Evolutionary conservation across 1,139 yeast genomes (phyloP).

Genomic region (Williopsis jadinii): DNA sequence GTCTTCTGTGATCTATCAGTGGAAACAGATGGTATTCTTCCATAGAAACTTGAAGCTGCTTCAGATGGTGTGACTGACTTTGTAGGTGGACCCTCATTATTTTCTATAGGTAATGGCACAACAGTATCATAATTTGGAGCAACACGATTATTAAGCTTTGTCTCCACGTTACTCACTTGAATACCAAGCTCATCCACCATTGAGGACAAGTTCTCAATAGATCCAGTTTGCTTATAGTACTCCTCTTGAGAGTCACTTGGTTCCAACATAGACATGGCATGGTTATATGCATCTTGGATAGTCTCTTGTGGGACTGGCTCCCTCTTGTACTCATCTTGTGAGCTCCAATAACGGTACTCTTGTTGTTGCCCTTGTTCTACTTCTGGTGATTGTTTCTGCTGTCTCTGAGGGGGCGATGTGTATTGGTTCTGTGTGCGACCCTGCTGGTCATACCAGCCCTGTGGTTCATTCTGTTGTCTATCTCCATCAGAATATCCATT

Average conservation of each 20-base stretch:
- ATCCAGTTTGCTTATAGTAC: slow-evolving; percentile 1
- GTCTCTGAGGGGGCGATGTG: background rate
- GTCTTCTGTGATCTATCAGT: background rate
- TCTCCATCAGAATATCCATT: background rate
- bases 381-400: background rate
- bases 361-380: slow-evolving; percentile 1
- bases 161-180: slow-evolving; percentile 20
- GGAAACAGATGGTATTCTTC: slow-evolving; percentile 11
- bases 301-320: background rate
- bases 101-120: slow-evolving; percentile 7
- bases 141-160: slow-evolving; percentile 10
- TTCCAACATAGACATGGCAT: slow-evolving; percentile 1
- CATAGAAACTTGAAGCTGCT: slow-evolving; percentile 16
- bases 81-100: background rate
- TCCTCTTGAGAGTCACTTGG: background rate
- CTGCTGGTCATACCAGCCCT: background rate
- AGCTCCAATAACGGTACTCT: slow-evolving; percentile 10
- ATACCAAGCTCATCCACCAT: slow-evolving; percentile 30
- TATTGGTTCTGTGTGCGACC: background rate
- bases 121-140: slow-evolving; percentile 5
- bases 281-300: background rate
- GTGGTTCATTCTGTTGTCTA: background rate
- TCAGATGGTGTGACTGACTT: slow-evolving; percentile 5
- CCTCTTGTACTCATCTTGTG: background rate
- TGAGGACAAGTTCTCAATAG: slow-evolving; percentile 14